phyloP scores from a whole-genome alignment of 305 asterid species.

The Salvia sclarea region DNA sequence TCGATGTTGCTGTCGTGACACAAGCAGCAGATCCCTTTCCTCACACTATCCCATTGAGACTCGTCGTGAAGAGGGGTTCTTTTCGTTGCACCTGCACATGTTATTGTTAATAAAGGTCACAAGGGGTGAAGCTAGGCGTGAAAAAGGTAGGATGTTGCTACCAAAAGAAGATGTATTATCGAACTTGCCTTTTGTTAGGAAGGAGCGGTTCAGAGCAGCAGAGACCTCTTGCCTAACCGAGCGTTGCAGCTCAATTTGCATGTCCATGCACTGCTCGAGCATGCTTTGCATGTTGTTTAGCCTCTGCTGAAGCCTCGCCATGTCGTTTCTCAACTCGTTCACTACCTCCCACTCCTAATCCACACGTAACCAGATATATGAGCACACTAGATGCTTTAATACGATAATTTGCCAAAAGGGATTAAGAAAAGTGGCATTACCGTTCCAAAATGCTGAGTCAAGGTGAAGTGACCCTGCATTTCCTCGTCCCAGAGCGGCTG shows the following conservation, averaged over 20 bases:
- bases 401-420: background rate
- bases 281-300: constrained; percentile 77
- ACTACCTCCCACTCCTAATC: constrained; percentile 80
- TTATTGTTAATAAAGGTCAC: background rate
- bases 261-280: constrained; percentile 93
- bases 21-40: constrained; percentile 79
- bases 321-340: constrained; percentile 72
- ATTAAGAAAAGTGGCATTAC: constrained; percentile 39
- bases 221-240: constrained; percentile 83
- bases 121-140: background rate
- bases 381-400: background rate
- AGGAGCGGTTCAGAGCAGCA: constrained; percentile 74
- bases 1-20: constrained; percentile 59
- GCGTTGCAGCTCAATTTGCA: constrained; percentile 90
- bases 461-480: constrained; percentile 43
- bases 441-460: constrained; percentile 51
- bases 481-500: constrained; percentile 61
- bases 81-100: constrained; percentile 43
- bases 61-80: constrained; percentile 40
- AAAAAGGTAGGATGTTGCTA: too few species aligned
- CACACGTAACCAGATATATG: background rate
- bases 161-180: too few species aligned
- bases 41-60: constrained; percentile 59
- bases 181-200: constrained; percentile 36
- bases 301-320: constrained; percentile 79